Evolutionary conservation across 371 early-diverging fungal genomes (phyloP).

Genomic region (Lichtheimia ramosa): DNA sequence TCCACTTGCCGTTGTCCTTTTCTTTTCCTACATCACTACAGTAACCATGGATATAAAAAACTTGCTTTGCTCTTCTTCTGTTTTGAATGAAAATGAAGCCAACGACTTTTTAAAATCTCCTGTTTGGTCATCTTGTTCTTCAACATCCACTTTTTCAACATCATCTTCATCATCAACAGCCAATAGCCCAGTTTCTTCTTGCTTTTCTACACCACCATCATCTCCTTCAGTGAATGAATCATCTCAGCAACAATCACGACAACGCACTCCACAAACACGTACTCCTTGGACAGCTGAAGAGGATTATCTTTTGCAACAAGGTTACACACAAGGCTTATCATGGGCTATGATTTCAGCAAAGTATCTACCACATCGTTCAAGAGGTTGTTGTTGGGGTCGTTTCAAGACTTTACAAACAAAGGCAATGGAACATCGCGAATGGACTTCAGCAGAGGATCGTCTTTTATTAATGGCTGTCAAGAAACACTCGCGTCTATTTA

Average conservation of each 20-base stretch:
- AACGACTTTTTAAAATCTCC: conserved; percentile 10
- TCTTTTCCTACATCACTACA: too few relatives aligned
- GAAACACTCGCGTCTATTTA: conserved; percentile 25
- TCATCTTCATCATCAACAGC: conserved; percentile 11
- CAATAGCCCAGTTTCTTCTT: conserved; percentile 9
- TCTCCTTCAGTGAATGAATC: conserved; percentile 4
- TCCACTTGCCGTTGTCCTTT: too few relatives aligned
- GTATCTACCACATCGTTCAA: conserved; percentile 47
- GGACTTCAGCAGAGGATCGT: conserved; percentile 22
- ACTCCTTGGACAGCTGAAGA: conserved; percentile 52
- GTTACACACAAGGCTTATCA: conserved; percentile 45
- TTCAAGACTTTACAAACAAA: conserved; percentile 48
- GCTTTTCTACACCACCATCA: conserved; percentile 11
- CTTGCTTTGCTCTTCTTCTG: conserved; percentile 12
- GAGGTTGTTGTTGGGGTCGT: conserved; percentile 54
- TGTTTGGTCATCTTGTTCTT: conserved; percentile 6
- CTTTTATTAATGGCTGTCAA: conserved; percentile 21
- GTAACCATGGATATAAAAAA: conserved; percentile 22
- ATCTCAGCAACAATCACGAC: conserved; percentile 2
- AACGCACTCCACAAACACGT: conserved; percentile 36
- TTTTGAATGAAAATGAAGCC: background rate
- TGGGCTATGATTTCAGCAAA: conserved; percentile 53
- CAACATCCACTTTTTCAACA: conserved; percentile 9
- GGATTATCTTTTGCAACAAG: conserved; percentile 47
- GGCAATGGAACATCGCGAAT: conserved; percentile 21